Percentiles rank a stretch among this genome's conserved stretches.
Conservation (phyloP, 441 rosid species). For the Adansonia rubrostipa region DNA sequence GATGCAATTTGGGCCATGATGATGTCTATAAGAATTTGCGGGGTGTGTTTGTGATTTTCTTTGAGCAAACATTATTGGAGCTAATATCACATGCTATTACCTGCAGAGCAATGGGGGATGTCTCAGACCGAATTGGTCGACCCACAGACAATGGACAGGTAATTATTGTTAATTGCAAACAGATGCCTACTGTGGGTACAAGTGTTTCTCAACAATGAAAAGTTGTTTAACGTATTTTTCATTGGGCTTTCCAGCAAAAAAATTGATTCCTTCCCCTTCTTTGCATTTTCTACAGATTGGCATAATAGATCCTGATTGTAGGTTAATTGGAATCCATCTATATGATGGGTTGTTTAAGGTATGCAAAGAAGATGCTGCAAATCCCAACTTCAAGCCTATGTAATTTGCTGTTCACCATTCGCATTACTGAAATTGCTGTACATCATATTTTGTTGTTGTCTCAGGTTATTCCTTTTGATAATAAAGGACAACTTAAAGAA, state of each 20-base stretch:
- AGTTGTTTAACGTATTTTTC: slow-evolving; percentile 7
- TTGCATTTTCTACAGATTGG: slow-evolving; percentile 62
- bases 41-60: slow-evolving; percentile 5
- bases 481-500: slow-evolving; percentile 95
- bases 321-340: slow-evolving; percentile 94
- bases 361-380: slow-evolving; percentile 18
- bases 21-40: background rate
- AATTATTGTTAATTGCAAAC: slow-evolving; percentile 26
- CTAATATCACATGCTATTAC: slow-evolving; percentile 21
- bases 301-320: slow-evolving; percentile 94
- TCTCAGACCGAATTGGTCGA: slow-evolving; percentile 94
- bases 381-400: slow-evolving; percentile 2
- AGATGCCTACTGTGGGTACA: background rate
- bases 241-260: background rate
- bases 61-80: slow-evolving; percentile 17
- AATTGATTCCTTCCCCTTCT: slow-evolving; percentile 8
- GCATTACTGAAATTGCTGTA: background rate
- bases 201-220: background rate
- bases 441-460: slow-evolving; percentile 27
- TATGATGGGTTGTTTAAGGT: slow-evolving; percentile 99
- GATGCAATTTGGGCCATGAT: background rate
- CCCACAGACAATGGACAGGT: slow-evolving; percentile 99
- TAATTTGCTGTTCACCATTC: background rate
- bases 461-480: slow-evolving; percentile 98
- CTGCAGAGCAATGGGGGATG: slow-evolving; percentile 97